A percentile compares a stretch with the other conserved stretches of the same genome.
Evolutionary conservation across 2,329 filamentous ascomycete species (phyloP).

Genomic region (Botrytis porri): DNA sequence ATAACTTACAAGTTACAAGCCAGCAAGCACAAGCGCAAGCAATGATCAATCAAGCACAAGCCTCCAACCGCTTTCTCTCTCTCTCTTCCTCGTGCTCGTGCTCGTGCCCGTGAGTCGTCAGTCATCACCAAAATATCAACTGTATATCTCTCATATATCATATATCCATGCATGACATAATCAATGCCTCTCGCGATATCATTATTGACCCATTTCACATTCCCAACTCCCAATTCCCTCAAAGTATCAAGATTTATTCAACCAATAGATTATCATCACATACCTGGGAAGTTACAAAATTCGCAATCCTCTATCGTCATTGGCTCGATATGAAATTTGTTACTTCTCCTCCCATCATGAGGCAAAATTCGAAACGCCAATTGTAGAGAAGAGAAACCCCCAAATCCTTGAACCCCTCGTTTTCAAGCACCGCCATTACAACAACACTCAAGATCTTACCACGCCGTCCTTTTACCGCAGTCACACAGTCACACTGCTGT

Average conservation of each 20-base stretch:
- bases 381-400: constrained; percentile 16
- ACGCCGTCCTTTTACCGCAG: background rate
- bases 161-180: background rate
- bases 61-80: background rate
- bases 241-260: background rate
- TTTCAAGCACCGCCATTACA: background rate
- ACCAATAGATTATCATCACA: background rate
- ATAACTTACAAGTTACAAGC: background rate
- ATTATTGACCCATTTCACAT: background rate
- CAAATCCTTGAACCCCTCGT: constrained; percentile 12
- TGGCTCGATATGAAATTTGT: background rate
- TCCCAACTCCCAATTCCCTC: background rate
- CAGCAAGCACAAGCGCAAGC: background rate
- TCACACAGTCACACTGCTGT: background rate
- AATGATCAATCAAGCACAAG: background rate
- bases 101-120: background rate
- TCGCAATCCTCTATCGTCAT: background rate
- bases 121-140: background rate
- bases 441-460: background rate
- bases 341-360: constrained; percentile 28
- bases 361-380: constrained; percentile 26
- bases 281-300: background rate
- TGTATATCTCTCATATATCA: background rate
- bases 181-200: background rate
- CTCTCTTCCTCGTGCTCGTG: background rate